A percentile compares a stretch with the other conserved stretches of the same genome.
Conservation (phyloP, 441 rosid species). For the Eruca vesicaria region DNA sequence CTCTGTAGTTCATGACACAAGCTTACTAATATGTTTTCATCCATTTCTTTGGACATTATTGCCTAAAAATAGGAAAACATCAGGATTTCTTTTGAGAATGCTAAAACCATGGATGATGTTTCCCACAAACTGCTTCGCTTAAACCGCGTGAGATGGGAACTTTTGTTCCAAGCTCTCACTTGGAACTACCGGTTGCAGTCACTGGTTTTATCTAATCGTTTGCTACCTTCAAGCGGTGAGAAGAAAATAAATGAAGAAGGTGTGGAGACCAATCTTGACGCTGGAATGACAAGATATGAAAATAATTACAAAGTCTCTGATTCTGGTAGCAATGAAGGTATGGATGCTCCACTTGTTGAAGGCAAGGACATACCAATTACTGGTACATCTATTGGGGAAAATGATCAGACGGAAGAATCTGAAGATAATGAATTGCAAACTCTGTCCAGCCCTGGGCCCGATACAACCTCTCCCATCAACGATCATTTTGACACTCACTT, state of each 20-base stretch:
- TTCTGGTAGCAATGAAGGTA: conserved; percentile 28
- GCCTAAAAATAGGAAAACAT: conserved; percentile 43
- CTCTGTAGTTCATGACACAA: background rate
- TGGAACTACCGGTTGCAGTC: conserved; percentile 84
- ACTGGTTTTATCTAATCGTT: conserved; percentile 53
- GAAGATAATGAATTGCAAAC: conserved; percentile 38
- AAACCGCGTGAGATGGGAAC: conserved; percentile 77
- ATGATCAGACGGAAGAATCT: conserved; percentile 31
- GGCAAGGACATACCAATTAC: conserved; percentile 47
- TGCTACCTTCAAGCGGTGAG: conserved; percentile 37
- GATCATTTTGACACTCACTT: conserved; percentile 32
- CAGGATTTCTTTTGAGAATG: conserved; percentile 42
- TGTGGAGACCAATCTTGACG: conserved; percentile 21
- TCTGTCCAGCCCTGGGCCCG: conserved; percentile 9
- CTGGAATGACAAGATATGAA: conserved; percentile 33
- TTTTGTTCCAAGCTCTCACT: conserved; percentile 68
- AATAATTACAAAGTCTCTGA: conserved; percentile 29
- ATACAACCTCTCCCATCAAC: conserved; percentile 32
- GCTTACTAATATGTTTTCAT: conserved; percentile 8
- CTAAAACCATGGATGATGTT: conserved; percentile 43
- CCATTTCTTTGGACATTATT: conserved; percentile 1
- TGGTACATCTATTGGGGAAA: conserved; percentile 33
- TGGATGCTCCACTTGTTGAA: conserved; percentile 24
- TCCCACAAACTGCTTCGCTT: conserved; percentile 54
- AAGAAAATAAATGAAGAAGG: conserved; percentile 38